A percentile compares a stretch with the other conserved stretches of the same genome.
Evolutionary conservation across 768 basidiomycete species (phyloP).

Genomic region (Lentinula detonsa): DNA sequence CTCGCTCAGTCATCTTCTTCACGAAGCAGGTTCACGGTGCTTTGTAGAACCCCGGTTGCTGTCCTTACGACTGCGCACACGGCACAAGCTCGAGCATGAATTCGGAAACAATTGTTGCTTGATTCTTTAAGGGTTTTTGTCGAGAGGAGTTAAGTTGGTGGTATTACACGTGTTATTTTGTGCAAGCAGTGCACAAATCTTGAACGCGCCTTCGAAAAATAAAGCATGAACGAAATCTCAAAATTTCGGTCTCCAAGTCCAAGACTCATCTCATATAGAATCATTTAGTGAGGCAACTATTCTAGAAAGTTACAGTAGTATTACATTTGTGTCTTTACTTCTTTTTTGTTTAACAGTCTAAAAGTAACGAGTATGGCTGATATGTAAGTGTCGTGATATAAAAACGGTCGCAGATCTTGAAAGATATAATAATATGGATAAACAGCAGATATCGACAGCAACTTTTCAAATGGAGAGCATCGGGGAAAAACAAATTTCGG

Average conservation of each 20-base stretch:
- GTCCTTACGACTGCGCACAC: background rate
- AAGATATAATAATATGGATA: background rate
- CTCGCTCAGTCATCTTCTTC: background rate
- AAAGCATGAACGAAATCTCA: too few relatives aligned
- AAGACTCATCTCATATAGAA: too few relatives aligned
- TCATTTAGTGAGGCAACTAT: background rate
- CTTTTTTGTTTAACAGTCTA: background rate
- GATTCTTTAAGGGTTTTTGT: background rate
- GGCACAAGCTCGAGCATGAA: background rate
- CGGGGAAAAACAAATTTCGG: background rate
- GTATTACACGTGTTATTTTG: background rate
- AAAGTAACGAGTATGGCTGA: background rate
- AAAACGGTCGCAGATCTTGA: background rate
- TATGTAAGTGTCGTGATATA: background rate
- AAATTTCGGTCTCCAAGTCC: too few relatives aligned
- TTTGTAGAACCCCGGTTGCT: background rate
- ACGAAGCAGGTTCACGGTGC: background rate
- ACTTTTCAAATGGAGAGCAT: background rate
- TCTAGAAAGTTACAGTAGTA: background rate
- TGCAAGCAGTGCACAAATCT: background rate
- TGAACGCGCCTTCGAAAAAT: background rate
- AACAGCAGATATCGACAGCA: background rate
- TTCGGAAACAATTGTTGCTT: background rate
- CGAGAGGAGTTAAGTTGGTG: too few relatives aligned
- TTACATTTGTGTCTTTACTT: background rate